Evolutionary conservation across 2,329 filamentous ascomycete species (phyloP).

Genomic region (Cercospora brassicicola): DNA sequence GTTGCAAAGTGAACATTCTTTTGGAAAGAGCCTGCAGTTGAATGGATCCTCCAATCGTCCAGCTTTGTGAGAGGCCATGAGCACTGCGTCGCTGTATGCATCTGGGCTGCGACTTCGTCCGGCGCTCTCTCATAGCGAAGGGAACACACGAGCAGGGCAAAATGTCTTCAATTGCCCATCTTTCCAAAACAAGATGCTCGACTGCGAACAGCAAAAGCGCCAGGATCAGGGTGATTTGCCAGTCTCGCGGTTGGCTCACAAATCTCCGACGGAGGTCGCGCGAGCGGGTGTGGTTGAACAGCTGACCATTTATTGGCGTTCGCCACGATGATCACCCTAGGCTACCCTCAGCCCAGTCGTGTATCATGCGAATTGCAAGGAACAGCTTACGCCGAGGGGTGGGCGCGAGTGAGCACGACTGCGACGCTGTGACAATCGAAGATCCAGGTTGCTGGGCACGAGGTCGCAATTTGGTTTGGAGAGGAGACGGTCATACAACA

Average conservation of each 20-base stretch:
- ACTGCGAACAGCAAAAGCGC: neutral
- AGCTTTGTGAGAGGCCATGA: neutral
- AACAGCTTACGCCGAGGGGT: neutral
- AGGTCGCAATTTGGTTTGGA: constrained; percentile 1
- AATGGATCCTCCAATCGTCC: neutral
- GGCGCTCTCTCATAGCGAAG: neutral
- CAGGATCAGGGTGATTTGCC: neutral
- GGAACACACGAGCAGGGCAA: neutral
- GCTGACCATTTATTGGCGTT: neutral
- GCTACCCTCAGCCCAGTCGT: neutral
- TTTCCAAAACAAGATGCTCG: neutral
- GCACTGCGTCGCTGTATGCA: neutral
- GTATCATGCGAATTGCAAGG: constrained; percentile 3
- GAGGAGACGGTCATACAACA: neutral
- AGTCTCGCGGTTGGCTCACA: constrained; percentile 13
- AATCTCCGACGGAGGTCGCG: constrained; percentile 7
- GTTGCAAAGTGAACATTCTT: neutral
- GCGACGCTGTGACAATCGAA: constrained; percentile 10
- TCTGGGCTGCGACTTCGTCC: neutral
- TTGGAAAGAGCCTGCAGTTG: neutral
- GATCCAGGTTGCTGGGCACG: constrained; percentile 16
- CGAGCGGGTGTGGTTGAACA: neutral
- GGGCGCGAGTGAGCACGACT: constrained; percentile 10
- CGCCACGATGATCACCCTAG: neutral
- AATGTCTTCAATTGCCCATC: neutral